These are phyloP conservation scores for Phytophthora sojae DNA, from an alignment of 352 stramenopile species.

Conservation along the genomic window DNA sequence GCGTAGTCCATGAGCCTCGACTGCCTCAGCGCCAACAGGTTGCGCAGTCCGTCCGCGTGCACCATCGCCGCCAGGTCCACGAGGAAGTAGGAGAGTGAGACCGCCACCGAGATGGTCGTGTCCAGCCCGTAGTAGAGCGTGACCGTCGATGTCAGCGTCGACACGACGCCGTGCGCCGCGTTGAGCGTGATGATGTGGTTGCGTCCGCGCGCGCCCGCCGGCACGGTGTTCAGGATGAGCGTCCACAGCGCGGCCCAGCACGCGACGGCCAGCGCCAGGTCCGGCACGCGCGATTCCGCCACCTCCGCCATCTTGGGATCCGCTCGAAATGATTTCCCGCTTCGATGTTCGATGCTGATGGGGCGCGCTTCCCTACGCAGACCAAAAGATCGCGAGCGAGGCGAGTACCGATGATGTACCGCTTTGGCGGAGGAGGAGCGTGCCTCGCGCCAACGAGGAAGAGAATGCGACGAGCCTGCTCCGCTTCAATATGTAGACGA, in stretches of 20 bases:
- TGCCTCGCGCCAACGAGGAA: conserved; percentile 5
- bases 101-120: conserved; percentile 63
- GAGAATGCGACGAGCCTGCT: conserved; percentile 1
- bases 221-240: conserved; percentile 51
- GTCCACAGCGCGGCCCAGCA: conserved; percentile 66
- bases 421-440: background rate
- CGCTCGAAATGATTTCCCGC: conserved; percentile 1
- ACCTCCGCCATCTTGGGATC: conserved; percentile 1
- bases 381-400: conserved; percentile 4
- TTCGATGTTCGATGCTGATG: background rate
- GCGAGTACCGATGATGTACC: conserved; percentile 4
- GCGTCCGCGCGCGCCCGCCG: conserved; percentile 45
- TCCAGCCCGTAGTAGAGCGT: conserved; percentile 58
- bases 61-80: conserved; percentile 77
- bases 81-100: conserved; percentile 75
- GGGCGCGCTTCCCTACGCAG: conserved; percentile 2
- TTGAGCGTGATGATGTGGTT: conserved; percentile 83
- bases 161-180: conserved; percentile 70
- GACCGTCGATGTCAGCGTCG: conserved; percentile 48
- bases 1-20: conserved; percentile 77
- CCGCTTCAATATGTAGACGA: conserved; percentile 5
- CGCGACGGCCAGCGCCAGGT: conserved; percentile 39
- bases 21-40: conserved; percentile 45
- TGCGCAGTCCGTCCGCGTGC: conserved; percentile 49
- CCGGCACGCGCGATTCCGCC: conserved; percentile 35